These are phyloP conservation scores for Phytophthora pisi DNA, from an alignment of 352 stramenopile genomes.

Conservation along the genomic window DNA sequence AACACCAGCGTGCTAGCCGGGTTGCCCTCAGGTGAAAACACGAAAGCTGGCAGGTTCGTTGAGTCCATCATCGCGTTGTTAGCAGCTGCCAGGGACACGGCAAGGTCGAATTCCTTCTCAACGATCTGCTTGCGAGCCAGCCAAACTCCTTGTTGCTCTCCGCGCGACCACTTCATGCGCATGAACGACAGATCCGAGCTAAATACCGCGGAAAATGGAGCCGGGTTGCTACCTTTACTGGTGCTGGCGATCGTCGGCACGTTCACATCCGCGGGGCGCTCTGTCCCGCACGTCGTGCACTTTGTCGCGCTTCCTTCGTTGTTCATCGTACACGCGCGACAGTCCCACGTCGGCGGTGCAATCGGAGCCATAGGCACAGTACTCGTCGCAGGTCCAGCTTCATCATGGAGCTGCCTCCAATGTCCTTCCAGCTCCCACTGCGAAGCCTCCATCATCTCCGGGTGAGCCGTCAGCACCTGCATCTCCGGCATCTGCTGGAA, in stretches of 20 bases:
- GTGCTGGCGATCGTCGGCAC: conserved; percentile 35
- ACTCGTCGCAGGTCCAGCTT: conserved; percentile 16
- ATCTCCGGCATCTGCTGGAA: conserved; percentile 61
- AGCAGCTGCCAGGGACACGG: conserved; percentile 34
- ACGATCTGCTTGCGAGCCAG: conserved; percentile 56
- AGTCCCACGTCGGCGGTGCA: conserved; percentile 58
- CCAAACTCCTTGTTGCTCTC: conserved; percentile 84
- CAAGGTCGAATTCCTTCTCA: conserved; percentile 45
- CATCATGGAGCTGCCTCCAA: conserved; percentile 71
- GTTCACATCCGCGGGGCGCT: conserved; percentile 47
- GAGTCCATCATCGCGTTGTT: conserved; percentile 67
- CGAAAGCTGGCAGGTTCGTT: conserved; percentile 44
- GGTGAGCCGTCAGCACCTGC: conserved; percentile 46
- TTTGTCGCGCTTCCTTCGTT: conserved; percentile 66
- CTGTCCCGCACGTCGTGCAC: conserved; percentile 77
- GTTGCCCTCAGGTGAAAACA: conserved; percentile 66
- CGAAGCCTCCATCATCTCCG: conserved; percentile 27
- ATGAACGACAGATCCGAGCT: conserved; percentile 71
- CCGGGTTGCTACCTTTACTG: conserved; percentile 71
- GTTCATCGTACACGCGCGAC: conserved; percentile 76
- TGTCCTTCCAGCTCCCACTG: conserved; percentile 76
- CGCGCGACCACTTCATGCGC: conserved; percentile 80
- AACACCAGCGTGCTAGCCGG: conserved; percentile 57
- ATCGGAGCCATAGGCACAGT: conserved; percentile 28
- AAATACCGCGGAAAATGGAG: conserved; percentile 71